A percentile compares a stretch with the other conserved stretches of the same genome.
Conservation (phyloP, 2,329 filamentous ascomycete genomes). For the Penicillium sp. region DNA sequence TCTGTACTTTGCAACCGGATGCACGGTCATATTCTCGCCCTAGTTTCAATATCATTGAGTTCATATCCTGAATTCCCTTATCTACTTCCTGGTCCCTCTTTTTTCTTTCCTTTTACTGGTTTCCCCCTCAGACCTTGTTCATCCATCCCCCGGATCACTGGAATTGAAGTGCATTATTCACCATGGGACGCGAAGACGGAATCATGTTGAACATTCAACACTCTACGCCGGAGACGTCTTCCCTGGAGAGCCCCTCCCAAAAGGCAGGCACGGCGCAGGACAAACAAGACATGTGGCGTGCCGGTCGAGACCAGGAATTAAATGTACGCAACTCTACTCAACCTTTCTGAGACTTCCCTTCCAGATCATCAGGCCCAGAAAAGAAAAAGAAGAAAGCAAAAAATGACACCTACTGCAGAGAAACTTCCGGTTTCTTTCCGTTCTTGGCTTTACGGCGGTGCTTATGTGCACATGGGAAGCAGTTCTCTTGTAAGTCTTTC, state of each 20-base stretch:
- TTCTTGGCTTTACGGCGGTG: neutral
- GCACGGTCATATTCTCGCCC: neutral
- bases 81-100: neutral
- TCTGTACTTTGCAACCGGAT: neutral
- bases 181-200: neutral
- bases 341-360: neutral
- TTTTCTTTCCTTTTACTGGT: neutral
- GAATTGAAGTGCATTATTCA: neutral
- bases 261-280: neutral
- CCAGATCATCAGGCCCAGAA: neutral
- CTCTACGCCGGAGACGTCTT: neutral
- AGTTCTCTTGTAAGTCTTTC: neutral
- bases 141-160: too few species aligned
- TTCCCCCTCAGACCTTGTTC: too few species aligned
- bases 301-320: neutral
- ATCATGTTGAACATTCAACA: neutral
- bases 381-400: too few species aligned
- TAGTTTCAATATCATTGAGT: neutral
- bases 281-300: neutral
- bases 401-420: neutral
- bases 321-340: neutral
- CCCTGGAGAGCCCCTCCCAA: neutral
- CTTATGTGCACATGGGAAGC: neutral
- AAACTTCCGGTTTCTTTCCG: neutral
- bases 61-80: neutral